phyloP scores from a whole-genome alignment of 108 stramenopile species.

The Nitzschia inconspicua region DNA sequence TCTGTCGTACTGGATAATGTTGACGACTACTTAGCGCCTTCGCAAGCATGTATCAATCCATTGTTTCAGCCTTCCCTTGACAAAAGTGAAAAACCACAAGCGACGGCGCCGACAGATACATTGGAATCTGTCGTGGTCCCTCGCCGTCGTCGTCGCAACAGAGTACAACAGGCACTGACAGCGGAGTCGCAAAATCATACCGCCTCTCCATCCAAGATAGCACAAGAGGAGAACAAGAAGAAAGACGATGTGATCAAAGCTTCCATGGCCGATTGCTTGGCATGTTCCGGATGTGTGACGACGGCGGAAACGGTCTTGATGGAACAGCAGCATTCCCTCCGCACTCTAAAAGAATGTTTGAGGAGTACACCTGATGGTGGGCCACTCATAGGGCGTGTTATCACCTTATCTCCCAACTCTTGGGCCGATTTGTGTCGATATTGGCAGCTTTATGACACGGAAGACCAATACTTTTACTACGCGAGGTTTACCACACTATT shows the following conservation, averaged over 20 bases:
- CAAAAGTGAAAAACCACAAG: conserved; percentile 5
- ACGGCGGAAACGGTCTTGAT: conserved; percentile 97
- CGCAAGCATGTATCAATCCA: conserved; percentile 90
- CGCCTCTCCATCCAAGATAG: neutral
- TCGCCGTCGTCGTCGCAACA: conserved; percentile 22
- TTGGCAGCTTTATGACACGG: conserved; percentile 26
- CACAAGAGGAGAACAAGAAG: conserved; percentile 15
- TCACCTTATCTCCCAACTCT: conserved; percentile 73
- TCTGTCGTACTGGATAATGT: conserved; percentile 78
- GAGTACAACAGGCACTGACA: conserved; percentile 2
- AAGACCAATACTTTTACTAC: neutral
- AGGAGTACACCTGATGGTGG: neutral
- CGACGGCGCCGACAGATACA: neutral
- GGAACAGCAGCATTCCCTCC: conserved; percentile 81
- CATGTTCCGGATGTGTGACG: conserved; percentile 98
- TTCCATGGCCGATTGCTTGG: conserved; percentile 96
- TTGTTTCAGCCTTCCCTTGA: conserved; percentile 47
- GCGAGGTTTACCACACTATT: conserved; percentile 42
- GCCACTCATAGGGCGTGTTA: neutral
- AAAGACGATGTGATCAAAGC: conserved; percentile 57
- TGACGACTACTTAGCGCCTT: conserved; percentile 85
- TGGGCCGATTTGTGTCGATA: conserved; percentile 75
- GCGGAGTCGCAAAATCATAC: neutral
- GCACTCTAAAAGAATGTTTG: conserved; percentile 28
- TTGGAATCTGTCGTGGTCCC: conserved; percentile 14